A percentile compares a stretch with the other conserved stretches of the same genome.
These are phyloP conservation scores for Kalmanozyma brasiliensis DNA, from an alignment of 1,284 basidiomycete species.

Conservation along the genomic window DNA sequence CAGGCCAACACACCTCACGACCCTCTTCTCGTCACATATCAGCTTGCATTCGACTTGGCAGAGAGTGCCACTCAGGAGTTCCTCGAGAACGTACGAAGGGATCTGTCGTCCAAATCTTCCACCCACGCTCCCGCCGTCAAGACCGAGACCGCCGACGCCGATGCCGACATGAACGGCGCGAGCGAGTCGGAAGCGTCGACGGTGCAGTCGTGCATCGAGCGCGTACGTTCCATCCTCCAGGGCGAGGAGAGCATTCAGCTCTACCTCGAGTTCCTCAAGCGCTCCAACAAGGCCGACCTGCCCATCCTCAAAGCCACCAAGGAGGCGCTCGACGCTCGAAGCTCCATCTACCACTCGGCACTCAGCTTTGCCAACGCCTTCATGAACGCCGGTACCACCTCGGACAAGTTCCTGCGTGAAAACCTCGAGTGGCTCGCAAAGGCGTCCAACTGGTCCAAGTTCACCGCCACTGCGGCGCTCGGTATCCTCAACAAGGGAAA, in stretches of 20 bases:
- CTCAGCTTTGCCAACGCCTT: conserved; percentile 67
- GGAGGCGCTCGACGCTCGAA: conserved; percentile 65
- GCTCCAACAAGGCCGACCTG: conserved; percentile 65
- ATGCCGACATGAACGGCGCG: conserved; percentile 50
- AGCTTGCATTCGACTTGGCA: conserved; percentile 66
- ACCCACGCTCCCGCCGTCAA: conserved; percentile 20
- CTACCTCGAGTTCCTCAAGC: conserved; percentile 66
- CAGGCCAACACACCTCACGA: conserved; percentile 59
- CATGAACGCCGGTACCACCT: conserved; percentile 67
- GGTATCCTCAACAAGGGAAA: conserved; percentile 68
- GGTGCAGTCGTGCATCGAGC: conserved; percentile 44
- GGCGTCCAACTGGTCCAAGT: conserved; percentile 68
- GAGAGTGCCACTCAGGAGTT: conserved; percentile 68
- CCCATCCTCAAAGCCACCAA: conserved; percentile 65
- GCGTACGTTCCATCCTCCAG: conserved; percentile 61
- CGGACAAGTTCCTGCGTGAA: conserved; percentile 67
- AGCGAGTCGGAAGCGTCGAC: conserved; percentile 32
- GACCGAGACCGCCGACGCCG: conserved; percentile 24
- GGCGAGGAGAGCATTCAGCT: conserved; percentile 67
- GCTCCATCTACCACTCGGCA: conserved; percentile 67
- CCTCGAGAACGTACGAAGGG: conserved; percentile 60
- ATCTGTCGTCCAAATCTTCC: conserved; percentile 40
- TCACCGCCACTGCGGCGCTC: conserved; percentile 67
- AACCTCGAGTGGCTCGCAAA: conserved; percentile 68
- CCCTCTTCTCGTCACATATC: conserved; percentile 64